Percentiles rank a stretch among this genome's conserved stretches.
Evolutionary conservation across 495 filamentous ascomycete genomes (phyloP).

Genomic region (Annulohypoxylon maeteangense): DNA sequence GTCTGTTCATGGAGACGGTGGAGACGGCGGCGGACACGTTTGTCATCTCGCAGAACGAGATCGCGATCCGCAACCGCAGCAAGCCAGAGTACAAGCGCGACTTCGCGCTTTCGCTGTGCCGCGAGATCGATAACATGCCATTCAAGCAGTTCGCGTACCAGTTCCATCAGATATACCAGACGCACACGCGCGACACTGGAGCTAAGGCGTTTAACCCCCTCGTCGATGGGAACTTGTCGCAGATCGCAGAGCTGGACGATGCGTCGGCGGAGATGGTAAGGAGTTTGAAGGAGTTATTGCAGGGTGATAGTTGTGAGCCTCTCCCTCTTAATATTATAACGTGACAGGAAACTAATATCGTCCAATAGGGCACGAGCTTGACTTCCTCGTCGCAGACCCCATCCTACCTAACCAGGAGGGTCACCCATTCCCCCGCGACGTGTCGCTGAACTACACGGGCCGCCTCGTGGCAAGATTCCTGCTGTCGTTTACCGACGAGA

Average conservation of each 20-base stretch:
- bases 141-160: slow-evolving; percentile 64
- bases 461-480: slow-evolving; percentile 61
- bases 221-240: slow-evolving; percentile 48
- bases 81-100: slow-evolving; percentile 50
- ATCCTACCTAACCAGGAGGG: slow-evolving; percentile 56
- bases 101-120: slow-evolving; percentile 54
- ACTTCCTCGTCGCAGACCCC: slow-evolving; percentile 58
- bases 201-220: slow-evolving; percentile 59
- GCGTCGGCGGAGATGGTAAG: slow-evolving; percentile 56
- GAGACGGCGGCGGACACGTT: slow-evolving; percentile 62
- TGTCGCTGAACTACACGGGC: slow-evolving; percentile 61
- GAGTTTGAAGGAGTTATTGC: slow-evolving; percentile 52
- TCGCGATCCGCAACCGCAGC: slow-evolving; percentile 48
- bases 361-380: slow-evolving; percentile 56
- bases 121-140: slow-evolving; percentile 61
- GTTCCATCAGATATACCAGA: slow-evolving; percentile 66
- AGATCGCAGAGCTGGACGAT: slow-evolving; percentile 51
- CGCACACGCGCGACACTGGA: slow-evolving; percentile 55
- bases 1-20: slow-evolving; percentile 63
- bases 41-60: slow-evolving; percentile 60
- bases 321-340: neutral
- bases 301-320: slow-evolving; percentile 54
- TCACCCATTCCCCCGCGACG: slow-evolving; percentile 54
- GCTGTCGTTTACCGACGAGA: slow-evolving; percentile 60
- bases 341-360: slow-evolving; percentile 16